A percentile compares a stretch with the other conserved stretches of the same genome.
These are phyloP conservation scores for Fragaria nilgerrensis DNA, from an alignment of 306 rosid species.

Conservation along the genomic window DNA sequence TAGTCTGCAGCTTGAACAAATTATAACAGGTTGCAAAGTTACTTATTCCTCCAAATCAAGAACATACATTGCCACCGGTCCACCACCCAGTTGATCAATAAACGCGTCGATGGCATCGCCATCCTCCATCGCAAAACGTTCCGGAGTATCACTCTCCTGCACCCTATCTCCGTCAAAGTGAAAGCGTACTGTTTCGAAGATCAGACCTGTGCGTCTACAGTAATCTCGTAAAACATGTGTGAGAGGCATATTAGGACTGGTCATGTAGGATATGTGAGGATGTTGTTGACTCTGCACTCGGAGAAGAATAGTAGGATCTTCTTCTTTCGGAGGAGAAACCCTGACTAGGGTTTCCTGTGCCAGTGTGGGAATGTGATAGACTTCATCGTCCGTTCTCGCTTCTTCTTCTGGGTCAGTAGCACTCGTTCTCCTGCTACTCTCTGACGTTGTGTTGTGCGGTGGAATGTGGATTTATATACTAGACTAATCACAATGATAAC, in stretches of 20 bases:
- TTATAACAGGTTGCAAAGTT: neutral
- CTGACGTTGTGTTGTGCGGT: neutral
- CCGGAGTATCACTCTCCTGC: neutral
- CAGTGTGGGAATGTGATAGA: neutral
- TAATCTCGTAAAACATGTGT: slow-evolving; percentile 1
- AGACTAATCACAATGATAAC: neutral
- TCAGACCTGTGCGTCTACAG: neutral
- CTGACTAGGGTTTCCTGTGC: neutral
- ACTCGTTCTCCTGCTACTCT: neutral
- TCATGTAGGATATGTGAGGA: neutral
- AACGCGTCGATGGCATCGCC: neutral
- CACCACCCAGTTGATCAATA: neutral
- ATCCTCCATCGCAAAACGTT: neutral
- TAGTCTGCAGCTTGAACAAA: neutral
- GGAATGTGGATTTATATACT: neutral
- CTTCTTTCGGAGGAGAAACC: neutral
- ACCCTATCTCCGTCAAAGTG: neutral
- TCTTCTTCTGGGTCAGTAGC: neutral
- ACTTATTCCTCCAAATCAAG: neutral
- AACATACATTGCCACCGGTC: neutral
- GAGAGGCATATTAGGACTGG: neutral
- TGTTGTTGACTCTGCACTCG: neutral
- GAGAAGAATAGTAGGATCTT: neutral
- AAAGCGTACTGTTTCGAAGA: neutral
- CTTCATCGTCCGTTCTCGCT: neutral